These are phyloP conservation scores for Penicillium paxilli DNA, from an alignment of 495 filamentous ascomycete genomes.

Conservation along the genomic window DNA sequence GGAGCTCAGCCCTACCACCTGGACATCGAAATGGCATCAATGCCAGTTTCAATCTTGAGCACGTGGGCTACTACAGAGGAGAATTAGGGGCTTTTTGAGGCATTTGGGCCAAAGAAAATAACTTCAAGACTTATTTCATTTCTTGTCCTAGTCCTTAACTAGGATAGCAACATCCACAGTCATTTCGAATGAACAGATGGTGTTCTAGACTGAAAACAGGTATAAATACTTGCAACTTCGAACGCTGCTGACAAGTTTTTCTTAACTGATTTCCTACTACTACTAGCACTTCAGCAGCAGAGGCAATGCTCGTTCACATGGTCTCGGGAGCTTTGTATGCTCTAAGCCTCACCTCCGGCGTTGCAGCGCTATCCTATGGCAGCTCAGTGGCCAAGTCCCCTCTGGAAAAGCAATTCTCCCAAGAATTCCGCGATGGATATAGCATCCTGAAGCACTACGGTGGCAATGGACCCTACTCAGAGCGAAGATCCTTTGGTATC, in stretches of 20 bases:
- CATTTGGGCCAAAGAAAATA: not conserved
- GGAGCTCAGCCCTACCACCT: not conserved
- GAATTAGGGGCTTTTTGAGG: not conserved
- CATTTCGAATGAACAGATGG: not conserved
- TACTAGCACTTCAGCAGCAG: too few species aligned
- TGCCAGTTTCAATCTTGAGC: not conserved
- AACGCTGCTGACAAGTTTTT: too few species aligned
- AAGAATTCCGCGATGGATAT: conserved; percentile 16
- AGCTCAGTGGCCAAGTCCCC: not conserved
- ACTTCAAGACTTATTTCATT: not conserved
- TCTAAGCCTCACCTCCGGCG: not conserved
- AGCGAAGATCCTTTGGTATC: conserved; percentile 18
- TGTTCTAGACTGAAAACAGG: too few species aligned
- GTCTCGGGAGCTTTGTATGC: not conserved
- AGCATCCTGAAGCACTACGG: conserved; percentile 19
- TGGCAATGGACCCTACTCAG: conserved; percentile 20
- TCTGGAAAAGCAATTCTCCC: conserved; percentile 11
- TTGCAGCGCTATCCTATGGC: not conserved
- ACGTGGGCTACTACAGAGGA: not conserved
- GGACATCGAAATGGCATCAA: too few species aligned
- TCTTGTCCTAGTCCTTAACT: not conserved
- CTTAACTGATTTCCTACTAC: too few species aligned
- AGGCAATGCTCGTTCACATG: conserved; percentile 23
- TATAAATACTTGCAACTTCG: too few species aligned
- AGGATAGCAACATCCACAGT: too few species aligned